Evolutionary conservation across 2,329 filamentous ascomycete genomes (phyloP).

Genomic region (Cercospora sp.): DNA sequence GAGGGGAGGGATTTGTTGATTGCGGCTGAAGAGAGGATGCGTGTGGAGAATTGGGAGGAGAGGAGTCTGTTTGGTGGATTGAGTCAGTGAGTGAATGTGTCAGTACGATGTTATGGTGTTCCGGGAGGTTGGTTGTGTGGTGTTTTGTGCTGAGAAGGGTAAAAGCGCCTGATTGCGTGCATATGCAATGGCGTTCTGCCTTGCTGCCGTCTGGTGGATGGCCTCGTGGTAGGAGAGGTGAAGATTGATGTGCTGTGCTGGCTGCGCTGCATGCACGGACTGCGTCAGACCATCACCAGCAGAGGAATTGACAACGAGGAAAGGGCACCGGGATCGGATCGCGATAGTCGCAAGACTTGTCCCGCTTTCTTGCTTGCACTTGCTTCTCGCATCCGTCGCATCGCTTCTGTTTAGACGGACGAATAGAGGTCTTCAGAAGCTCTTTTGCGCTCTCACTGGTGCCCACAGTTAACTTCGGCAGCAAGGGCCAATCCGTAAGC

Average conservation of each 20-base stretch:
- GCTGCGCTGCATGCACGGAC: not conserved
- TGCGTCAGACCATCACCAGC: constrained; percentile 10
- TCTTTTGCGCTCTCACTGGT: constrained; percentile 25
- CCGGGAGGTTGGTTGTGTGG: constrained; percentile 2
- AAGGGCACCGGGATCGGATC: constrained; percentile 9
- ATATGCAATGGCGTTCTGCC: constrained; percentile 17
- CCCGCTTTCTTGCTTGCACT: not conserved
- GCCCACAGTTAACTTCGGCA: constrained; percentile 24
- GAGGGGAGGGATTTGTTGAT: constrained; percentile 47
- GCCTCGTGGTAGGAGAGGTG: not conserved
- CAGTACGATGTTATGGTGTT: constrained; percentile 3
- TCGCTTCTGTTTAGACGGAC: constrained; percentile 5
- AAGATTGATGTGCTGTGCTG: not conserved
- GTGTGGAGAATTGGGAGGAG: constrained; percentile 47
- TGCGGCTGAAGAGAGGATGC: constrained; percentile 35
- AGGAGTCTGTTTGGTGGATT: constrained; percentile 44
- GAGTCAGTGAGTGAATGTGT: not conserved
- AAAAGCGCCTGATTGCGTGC: constrained; percentile 25
- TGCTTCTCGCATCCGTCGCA: not conserved
- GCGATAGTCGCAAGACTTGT: not conserved
- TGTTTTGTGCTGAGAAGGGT: constrained; percentile 19
- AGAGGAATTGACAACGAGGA: constrained; percentile 1
- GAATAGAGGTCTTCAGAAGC: constrained; percentile 19
- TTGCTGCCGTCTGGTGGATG: not conserved
- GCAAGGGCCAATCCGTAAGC: constrained; percentile 17